phyloP scores from a whole-genome alignment of 2,329 filamentous ascomycete species.

The Arthrinium puccinioides region DNA sequence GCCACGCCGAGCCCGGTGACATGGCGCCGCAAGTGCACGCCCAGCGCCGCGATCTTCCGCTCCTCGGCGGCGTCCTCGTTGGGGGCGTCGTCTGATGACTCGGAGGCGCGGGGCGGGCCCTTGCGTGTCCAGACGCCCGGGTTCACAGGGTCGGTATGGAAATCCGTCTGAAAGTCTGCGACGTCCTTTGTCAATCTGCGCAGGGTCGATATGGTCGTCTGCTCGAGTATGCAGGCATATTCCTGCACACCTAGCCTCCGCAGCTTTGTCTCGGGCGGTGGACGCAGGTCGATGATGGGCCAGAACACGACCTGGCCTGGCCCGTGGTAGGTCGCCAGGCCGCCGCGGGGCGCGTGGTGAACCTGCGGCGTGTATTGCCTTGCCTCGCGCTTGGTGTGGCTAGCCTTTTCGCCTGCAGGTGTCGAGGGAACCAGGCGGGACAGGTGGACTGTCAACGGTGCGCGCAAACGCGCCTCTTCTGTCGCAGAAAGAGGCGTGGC shows the following conservation, averaged over 20 bases:
- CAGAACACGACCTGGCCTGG: conserved; percentile 92
- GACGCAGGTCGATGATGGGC: conserved; percentile 75
- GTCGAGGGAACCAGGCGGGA: conserved; percentile 10
- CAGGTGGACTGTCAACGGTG: conserved; percentile 30
- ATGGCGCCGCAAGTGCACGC: conserved; percentile 82
- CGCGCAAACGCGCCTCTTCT: conserved; percentile 37
- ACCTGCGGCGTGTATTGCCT: conserved; percentile 46
- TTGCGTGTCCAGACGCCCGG: conserved; percentile 73
- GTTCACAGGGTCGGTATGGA: conserved; percentile 45
- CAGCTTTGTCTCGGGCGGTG: conserved; percentile 36
- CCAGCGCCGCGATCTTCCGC: conserved; percentile 81
- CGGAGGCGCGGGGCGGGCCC: no score
- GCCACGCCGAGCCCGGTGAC: conserved; percentile 81
- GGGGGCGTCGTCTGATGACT: not conserved
- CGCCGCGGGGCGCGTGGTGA: conserved; percentile 69
- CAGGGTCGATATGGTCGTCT: conserved; percentile 57
- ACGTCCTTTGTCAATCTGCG: conserved; percentile 53
- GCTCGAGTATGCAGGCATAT: conserved; percentile 75
- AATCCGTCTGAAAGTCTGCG: conserved; percentile 47
- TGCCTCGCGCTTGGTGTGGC: not conserved
- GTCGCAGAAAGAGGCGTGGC: conserved; percentile 33
- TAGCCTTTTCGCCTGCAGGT: not conserved
- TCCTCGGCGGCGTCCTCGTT: conserved; percentile 17
- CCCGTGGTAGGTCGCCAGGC: conserved; percentile 90
- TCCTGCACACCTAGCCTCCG: conserved; percentile 58